These are phyloP conservation scores for Suillus spraguei DNA, from an alignment of 768 basidiomycete species.

Conservation along the genomic window DNA sequence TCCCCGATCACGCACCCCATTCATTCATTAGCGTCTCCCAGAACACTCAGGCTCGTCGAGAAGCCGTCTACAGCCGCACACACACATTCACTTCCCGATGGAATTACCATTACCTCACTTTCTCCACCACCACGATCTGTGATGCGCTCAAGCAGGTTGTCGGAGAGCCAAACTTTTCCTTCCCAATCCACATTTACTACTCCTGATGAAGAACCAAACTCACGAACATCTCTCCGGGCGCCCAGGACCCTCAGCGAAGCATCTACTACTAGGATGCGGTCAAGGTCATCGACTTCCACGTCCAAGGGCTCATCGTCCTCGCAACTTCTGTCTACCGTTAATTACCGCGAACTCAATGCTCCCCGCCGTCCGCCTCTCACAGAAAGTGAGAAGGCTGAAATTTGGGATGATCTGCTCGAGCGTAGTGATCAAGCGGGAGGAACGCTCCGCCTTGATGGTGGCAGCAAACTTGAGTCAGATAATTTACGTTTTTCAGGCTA, in stretches of 20 bases:
- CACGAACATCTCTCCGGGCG: constrained; percentile 18
- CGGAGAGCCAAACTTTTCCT: constrained; percentile 12
- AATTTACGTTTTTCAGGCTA: constrained; percentile 39
- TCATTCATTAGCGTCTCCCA: constrained; percentile 41
- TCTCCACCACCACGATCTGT: constrained; percentile 31
- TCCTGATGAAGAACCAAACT: neutral
- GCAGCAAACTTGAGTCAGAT: constrained; percentile 47
- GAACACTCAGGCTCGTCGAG: constrained; percentile 5
- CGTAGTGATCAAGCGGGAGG: constrained; percentile 73
- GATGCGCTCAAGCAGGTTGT: constrained; percentile 18
- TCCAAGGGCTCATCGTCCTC: constrained; percentile 16
- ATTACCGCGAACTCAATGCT: constrained; percentile 50
- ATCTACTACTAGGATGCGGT: constrained; percentile 28
- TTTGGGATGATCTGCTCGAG: constrained; percentile 70
- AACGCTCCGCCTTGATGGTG: constrained; percentile 58
- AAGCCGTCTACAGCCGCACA: neutral
- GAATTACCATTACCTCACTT: constrained; percentile 25
- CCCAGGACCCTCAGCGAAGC: constrained; percentile 35
- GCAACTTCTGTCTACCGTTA: constrained; percentile 35
- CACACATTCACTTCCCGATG: constrained; percentile 16
- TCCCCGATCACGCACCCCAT: constrained; percentile 50
- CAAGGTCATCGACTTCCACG: constrained; percentile 17
- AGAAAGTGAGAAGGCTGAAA: constrained; percentile 70
- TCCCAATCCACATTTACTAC: neutral
- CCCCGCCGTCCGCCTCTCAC: constrained; percentile 45